phyloP scores from a whole-genome alignment of 148 eudicot species.

The Chenopodium berlandieri region DNA sequence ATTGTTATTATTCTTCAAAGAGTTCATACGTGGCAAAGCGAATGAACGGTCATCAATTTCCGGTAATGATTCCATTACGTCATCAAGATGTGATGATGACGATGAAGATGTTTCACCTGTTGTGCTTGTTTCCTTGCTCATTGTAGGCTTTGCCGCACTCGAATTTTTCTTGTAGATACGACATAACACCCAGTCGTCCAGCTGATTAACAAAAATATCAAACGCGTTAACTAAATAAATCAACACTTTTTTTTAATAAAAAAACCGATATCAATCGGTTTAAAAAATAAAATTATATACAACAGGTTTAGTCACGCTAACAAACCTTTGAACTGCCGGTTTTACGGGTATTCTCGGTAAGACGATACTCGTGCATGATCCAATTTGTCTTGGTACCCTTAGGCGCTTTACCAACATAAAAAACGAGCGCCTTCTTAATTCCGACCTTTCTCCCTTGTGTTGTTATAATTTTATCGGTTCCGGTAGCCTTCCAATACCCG shows the following conservation, averaged over 20 bases:
- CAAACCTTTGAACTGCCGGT: conserved; percentile 50
- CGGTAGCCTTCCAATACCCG: conserved; percentile 89
- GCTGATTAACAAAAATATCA: conserved; percentile 26
- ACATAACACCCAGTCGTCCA: conserved; percentile 83
- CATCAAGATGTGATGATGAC: conserved; percentile 60
- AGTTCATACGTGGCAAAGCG: conserved; percentile 41
- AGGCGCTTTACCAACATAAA: conserved; percentile 75
- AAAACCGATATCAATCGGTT: neutral
- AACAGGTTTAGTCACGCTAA: neutral
- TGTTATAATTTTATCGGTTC: conserved; percentile 66
- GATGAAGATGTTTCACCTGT: conserved; percentile 41
- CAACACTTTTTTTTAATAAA: neutral
- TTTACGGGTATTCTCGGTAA: conserved; percentile 48
- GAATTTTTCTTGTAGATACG: conserved; percentile 74
- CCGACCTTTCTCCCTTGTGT: conserved; percentile 61
- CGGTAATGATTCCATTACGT: conserved; percentile 59
- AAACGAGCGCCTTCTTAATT: conserved; percentile 77
- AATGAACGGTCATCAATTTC: conserved; percentile 40
- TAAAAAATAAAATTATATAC: no score
- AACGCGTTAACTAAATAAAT: neutral
- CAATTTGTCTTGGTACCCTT: conserved; percentile 83
- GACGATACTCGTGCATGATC: conserved; percentile 94
- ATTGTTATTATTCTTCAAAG: conserved; percentile 27
- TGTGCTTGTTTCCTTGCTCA: conserved; percentile 32
- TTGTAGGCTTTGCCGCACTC: conserved; percentile 35